These are phyloP conservation scores for Microbotryomycetes sp. DNA, from an alignment of 1,284 basidiomycete species.

Conservation along the genomic window DNA sequence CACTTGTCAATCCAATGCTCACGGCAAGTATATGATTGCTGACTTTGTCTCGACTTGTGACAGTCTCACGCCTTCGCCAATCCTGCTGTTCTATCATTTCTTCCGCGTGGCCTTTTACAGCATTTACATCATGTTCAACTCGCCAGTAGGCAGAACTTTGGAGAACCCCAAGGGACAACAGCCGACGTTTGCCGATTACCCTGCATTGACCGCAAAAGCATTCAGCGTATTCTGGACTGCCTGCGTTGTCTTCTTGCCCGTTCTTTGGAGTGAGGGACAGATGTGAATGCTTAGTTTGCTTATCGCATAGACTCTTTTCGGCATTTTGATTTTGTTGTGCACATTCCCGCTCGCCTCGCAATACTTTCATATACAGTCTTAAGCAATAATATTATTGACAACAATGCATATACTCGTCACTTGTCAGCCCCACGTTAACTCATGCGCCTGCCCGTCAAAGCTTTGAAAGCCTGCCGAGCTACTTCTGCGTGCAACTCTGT, in stretches of 20 bases:
- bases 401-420: neutral
- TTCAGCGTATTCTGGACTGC: slow-evolving; percentile 74
- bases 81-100: slow-evolving; percentile 82
- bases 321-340: no score
- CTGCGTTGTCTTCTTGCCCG: slow-evolving; percentile 72
- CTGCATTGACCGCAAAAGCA: slow-evolving; percentile 53
- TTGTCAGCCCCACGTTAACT: neutral
- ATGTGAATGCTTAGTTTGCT: no score
- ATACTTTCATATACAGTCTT: neutral
- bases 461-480: slow-evolving; percentile 28
- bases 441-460: slow-evolving; percentile 29
- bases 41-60: neutral
- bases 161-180: slow-evolving; percentile 23
- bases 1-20: slow-evolving; percentile 5
- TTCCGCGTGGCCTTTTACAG: slow-evolving; percentile 86
- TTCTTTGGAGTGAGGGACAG: slow-evolving; percentile 69
- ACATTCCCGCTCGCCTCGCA: no score
- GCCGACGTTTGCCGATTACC: slow-evolving; percentile 56
- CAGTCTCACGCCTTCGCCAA: slow-evolving; percentile 62
- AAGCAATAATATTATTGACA: neutral
- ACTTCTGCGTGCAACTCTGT: slow-evolving; percentile 19
- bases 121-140: slow-evolving; percentile 31
- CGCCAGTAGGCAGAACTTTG: slow-evolving; percentile 67
- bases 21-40: neutral
- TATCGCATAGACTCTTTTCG: no score